phyloP scores from a whole-genome alignment of 257 asterid species.

The Cinchona pubescens region DNA sequence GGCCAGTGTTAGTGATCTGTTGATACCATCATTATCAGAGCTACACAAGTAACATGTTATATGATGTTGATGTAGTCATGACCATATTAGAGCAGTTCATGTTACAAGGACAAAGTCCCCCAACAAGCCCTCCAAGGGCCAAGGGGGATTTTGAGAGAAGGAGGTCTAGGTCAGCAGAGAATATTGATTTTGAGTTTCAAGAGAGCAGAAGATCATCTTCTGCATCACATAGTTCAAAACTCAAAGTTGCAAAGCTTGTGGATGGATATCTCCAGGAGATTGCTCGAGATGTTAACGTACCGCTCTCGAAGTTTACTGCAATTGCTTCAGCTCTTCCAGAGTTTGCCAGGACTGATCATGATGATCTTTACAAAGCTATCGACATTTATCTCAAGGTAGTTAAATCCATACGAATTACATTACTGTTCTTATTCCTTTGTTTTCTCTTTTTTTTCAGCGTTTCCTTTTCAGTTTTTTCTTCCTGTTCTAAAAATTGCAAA shows the following conservation, averaged over 20 bases:
- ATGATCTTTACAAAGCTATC: constrained; percentile 82
- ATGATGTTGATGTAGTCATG: constrained; percentile 62
- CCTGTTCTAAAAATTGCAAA: not conserved
- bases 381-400: constrained; percentile 81
- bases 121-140: constrained; percentile 62
- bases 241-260: constrained; percentile 76
- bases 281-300: constrained; percentile 52
- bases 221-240: constrained; percentile 69
- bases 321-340: constrained; percentile 72
- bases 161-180: constrained; percentile 80
- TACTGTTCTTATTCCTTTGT: not conserved
- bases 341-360: constrained; percentile 78
- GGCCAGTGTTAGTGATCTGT: constrained; percentile 61
- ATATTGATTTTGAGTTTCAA: constrained; percentile 59
- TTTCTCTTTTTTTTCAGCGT: not conserved
- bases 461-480: not conserved
- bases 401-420: not conserved
- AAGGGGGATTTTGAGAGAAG: constrained; percentile 55
- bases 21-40: constrained; percentile 57
- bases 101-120: constrained; percentile 77
- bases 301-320: constrained; percentile 54
- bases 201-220: constrained; percentile 86
- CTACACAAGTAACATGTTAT: constrained; percentile 28
- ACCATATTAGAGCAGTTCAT: constrained; percentile 66
- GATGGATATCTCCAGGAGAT: constrained; percentile 70